phyloP scores from a whole-genome alignment of 306 rosid species.

The Vicia faba region DNA sequence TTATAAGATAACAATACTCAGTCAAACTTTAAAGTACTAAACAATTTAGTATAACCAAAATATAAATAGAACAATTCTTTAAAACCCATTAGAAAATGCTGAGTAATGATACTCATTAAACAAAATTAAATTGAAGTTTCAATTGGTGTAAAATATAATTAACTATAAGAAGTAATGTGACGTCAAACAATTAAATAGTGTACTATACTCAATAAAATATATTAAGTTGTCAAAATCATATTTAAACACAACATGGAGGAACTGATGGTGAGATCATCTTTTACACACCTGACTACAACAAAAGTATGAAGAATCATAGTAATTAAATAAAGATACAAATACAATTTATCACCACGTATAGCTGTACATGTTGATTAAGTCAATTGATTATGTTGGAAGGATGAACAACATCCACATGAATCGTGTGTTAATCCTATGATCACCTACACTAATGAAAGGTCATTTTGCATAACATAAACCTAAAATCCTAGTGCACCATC shows the following conservation, averaged over 20 bases:
- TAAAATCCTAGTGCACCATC: conserved; percentile 40
- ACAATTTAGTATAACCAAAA: no score
- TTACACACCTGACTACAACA: conserved; percentile 44
- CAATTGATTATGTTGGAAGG: conserved; percentile 42
- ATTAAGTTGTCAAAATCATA: conserved; percentile 10
- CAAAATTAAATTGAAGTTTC: no score
- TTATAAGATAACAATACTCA: no score
- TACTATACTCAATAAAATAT: no score
- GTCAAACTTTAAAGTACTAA: no score
- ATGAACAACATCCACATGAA: conserved; percentile 53
- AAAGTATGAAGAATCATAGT: conserved; percentile 18
- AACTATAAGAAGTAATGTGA: no score
- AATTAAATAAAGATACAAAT: conserved; percentile 41
- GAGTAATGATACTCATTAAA: no score
- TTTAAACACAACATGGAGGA: conserved; percentile 24
- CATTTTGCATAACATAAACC: conserved; percentile 45
- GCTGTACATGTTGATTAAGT: conserved; percentile 67
- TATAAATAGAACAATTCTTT: no score
- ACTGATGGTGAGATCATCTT: conserved; percentile 18
- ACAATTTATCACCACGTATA: conserved; percentile 61
- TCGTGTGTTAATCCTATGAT: conserved; percentile 54
- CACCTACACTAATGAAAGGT: conserved; percentile 53
- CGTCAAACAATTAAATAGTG: no score
- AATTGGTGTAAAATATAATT: no score
- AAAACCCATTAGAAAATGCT: no score